A percentile compares a stretch with the other conserved stretches of the same genome.
phyloP scores from a whole-genome alignment of 257 asterid species.

The Apocynum venetum region DNA sequence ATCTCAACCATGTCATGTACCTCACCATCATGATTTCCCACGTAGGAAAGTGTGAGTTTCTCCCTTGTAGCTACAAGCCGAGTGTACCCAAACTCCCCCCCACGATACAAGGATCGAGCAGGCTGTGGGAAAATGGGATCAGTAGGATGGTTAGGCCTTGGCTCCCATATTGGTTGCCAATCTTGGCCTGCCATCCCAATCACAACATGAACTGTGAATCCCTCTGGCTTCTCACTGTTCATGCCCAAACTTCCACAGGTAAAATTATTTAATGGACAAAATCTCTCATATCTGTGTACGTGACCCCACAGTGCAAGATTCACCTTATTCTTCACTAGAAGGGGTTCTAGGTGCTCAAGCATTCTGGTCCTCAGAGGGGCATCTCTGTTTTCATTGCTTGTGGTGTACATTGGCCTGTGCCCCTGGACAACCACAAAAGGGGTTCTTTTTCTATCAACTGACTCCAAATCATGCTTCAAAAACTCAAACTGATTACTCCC shows the following conservation, averaged over 20 bases:
- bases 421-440: constrained; percentile 88
- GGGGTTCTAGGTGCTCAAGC: constrained; percentile 66
- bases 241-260: constrained; percentile 63
- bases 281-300: constrained; percentile 83
- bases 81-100: constrained; percentile 79
- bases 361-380: constrained; percentile 53
- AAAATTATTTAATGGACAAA: constrained; percentile 77
- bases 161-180: constrained; percentile 91
- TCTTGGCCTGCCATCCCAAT: constrained; percentile 97
- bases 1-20: constrained; percentile 86
- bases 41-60: constrained; percentile 62
- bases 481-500: constrained; percentile 83
- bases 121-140: constrained; percentile 86
- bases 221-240: constrained; percentile 36
- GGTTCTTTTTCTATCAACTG: constrained; percentile 62
- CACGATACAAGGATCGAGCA: constrained; percentile 59
- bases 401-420: constrained; percentile 91
- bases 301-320: constrained; percentile 90
- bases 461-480: constrained; percentile 71
- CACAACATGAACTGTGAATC: constrained; percentile 68
- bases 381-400: constrained; percentile 59
- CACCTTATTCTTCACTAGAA: constrained; percentile 65
- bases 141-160: constrained; percentile 51
- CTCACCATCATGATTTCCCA: constrained; percentile 87
- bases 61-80: constrained; percentile 60